phyloP scores from a whole-genome alignment of 148 eudicot genomes.

The Chenopodium suecicum region DNA sequence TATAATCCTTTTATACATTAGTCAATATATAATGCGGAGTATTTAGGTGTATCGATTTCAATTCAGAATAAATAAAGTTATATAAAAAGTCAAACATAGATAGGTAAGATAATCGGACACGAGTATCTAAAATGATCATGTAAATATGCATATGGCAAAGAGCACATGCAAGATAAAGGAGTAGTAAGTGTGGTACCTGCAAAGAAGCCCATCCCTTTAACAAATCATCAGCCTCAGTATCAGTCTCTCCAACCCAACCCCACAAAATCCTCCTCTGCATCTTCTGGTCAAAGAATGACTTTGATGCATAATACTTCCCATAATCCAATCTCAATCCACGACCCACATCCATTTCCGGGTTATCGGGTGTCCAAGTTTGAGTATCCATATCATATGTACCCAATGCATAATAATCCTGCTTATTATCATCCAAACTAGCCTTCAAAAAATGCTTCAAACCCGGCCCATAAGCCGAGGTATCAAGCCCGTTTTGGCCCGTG shows the following conservation, averaged over 20 bases:
- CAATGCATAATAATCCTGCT: slow-evolving; percentile 68
- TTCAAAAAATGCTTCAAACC: slow-evolving; percentile 72
- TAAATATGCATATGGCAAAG: too few relatives aligned
- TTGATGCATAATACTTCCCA: slow-evolving; percentile 84
- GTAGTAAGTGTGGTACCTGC: slow-evolving; percentile 47
- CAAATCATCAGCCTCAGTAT: slow-evolving; percentile 56
- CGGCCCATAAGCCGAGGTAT: slow-evolving; percentile 65
- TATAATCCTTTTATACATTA: too few relatives aligned
- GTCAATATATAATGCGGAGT: too few relatives aligned
- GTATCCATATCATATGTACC: slow-evolving; percentile 53
- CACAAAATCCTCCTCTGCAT: slow-evolving; percentile 69
- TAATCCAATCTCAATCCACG: slow-evolving; percentile 74
- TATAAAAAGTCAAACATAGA: too few relatives aligned
- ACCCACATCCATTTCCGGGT: slow-evolving; percentile 75
- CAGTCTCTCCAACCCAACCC: slow-evolving; percentile 92
- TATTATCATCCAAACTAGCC: slow-evolving; percentile 70
- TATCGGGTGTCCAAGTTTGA: slow-evolving; percentile 76
- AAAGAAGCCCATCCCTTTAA: slow-evolving; percentile 87
- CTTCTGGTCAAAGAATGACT: slow-evolving; percentile 75
- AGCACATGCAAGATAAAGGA: neutral
- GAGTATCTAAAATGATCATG: too few relatives aligned
- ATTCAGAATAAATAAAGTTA: too few relatives aligned
- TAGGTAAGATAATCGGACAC: too few relatives aligned
- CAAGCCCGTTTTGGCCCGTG: slow-evolving; percentile 51
- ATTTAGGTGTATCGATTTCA: too few relatives aligned